Evolutionary conservation across 1,284 basidiomycete genomes (phyloP), one percentile per base, ranked within the genome.

Genomic region (Malassezia cuniculi): DNA sequence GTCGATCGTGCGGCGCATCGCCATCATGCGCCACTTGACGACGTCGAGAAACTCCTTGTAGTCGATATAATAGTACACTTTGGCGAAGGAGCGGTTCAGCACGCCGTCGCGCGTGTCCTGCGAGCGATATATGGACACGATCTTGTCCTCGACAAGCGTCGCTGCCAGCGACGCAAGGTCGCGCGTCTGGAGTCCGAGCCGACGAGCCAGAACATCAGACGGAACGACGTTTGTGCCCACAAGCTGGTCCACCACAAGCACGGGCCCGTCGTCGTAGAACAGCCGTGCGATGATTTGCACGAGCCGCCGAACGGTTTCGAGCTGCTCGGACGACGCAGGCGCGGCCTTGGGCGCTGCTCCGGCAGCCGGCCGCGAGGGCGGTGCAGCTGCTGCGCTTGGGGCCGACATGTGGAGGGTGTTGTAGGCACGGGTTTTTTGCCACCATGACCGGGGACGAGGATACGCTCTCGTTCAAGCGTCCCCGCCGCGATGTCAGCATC

Each of bases 11-110:
- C 80, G 76, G 50, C 82, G 77, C 80, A 99, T 93, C 63, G 84
- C 82, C n/a, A 85, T 83, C 45, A 97, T 79, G 25, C 87, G 76
- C 84, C 90, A 97, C 69, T 95, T 94, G 64, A 90, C 83, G 33
- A 95, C 86, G 66, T 97, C 87, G 69, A 85, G 85, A 62, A 94
- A 90, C 60, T 81, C 78, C 55, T 85, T 80, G 69, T 87, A 90
- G 71, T 97, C 82, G 63, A 99, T 82, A 70, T 85, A 95, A 72
- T 86, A 97, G 72, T 95, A 99, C 14, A 14, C 50, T 40, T 12
- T 48, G 48, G 7, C 47, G 44, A 38, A 41, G 45, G 22, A 44
- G 45, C 44, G 49, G 47, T 12, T 19, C 11, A 30, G 25, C 20
- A 27, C 22, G 17, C 16, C 33, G 36, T 24, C 46, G 34, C 16